These are phyloP conservation scores for Reutealis trisperma DNA, from an alignment of 345 rosid species.

Conservation along the genomic window DNA sequence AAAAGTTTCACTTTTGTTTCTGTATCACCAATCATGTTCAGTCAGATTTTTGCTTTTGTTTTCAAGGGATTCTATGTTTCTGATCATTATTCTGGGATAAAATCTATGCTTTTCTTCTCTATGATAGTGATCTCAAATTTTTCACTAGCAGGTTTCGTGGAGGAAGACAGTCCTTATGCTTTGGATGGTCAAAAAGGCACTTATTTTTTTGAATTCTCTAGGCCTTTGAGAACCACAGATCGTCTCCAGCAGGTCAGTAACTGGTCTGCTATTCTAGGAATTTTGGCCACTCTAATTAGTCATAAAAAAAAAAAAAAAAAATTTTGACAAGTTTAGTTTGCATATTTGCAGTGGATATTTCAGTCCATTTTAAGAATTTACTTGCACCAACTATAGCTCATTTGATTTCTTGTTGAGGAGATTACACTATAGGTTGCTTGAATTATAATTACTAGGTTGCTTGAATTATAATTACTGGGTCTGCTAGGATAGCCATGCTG, in stretches of 20 bases:
- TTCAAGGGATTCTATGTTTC: neutral
- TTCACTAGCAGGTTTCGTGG: slow-evolving; percentile 62
- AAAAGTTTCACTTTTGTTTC: slow-evolving; percentile 8
- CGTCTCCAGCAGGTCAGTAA: slow-evolving; percentile 81
- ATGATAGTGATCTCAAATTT: neutral
- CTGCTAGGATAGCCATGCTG: neutral
- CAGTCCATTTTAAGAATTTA: neutral
- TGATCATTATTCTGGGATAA: neutral
- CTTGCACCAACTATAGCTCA: neutral
- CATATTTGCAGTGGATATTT: neutral
- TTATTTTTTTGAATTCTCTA: slow-evolving; percentile 80
- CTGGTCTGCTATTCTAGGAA: slow-evolving; percentile 12
- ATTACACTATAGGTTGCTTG: neutral
- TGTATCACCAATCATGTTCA: neutral
- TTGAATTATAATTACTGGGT: neutral
- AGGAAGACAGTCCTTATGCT: slow-evolving; percentile 86
- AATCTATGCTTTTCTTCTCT: slow-evolving; percentile 5
- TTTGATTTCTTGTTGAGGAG: neutral
- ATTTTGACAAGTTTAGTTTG: neutral
- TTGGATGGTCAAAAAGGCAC: slow-evolving; percentile 69
- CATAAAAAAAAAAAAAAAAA: neutral
- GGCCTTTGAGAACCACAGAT: slow-evolving; percentile 94
- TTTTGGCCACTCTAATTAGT: slow-evolving; percentile 10
- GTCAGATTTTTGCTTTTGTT: neutral
- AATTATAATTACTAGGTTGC: neutral